Base-by-base conservation (phyloP, 495 filamentous ascomycete species). In the Lophiotrema nucula region DNA sequence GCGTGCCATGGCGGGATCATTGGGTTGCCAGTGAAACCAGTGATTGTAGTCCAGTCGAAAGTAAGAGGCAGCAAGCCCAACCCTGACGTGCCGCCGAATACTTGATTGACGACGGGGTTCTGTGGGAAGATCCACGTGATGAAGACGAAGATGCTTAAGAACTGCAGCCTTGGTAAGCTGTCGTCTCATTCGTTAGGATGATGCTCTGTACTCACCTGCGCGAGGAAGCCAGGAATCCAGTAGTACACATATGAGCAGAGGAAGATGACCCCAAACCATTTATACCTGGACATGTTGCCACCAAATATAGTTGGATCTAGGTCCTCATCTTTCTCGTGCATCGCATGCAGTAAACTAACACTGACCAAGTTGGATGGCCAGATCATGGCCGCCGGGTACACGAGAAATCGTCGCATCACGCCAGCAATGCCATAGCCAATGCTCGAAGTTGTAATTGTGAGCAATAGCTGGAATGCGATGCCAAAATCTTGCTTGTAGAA, bases 41-140 rank as follows among this genome's bases (percentile, higher is more conserved):
- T 73, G 43, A 85, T 78, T 25, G 80, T 79, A 37, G 81, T 84
- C 84, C 84, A 87, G 69, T 86, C 82, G 55, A 86, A 83, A 4
- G 81, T 86, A 39, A 86, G 77, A 11, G 82, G 82, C 5, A 84
- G 56, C 26, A 86, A 47, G 0, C 79, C 82, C 19, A 89, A 62
- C 0, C 86, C 86, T 2, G 83, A 85, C 10, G 67, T 69, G 47
- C 81, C 81, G 0, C 86, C 85, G 65, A 88, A 88, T 10, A 89
- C 55, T 65, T 88, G 85, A 54, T 88, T 88, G 33, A 88, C 73
- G 6, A 88, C 77, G 0, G 83, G 77, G 55, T 82, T 88, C 24
- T 83, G 69, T 4, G 83, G 82, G 2, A 71, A 73, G 35, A 85
- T 73, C 82, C 83, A 86, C 10, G 82, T 85, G 38, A 80, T 69